A percentile compares a stretch with the other conserved stretches of the same genome.
Evolutionary conservation across 2,329 filamentous ascomycete genomes (phyloP).

Genomic region (Mycocentrospora acerina): DNA sequence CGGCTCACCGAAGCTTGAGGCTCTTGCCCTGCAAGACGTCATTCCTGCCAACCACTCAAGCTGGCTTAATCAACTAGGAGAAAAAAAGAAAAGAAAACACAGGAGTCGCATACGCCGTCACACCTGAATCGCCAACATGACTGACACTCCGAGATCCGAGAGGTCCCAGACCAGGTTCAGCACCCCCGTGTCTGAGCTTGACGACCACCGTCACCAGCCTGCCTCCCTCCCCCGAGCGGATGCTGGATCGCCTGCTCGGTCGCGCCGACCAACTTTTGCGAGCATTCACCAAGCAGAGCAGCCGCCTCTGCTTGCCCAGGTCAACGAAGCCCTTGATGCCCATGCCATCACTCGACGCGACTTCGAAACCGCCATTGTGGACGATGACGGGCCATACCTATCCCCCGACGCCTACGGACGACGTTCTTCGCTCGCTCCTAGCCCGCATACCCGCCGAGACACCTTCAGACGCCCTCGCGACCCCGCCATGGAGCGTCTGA

Average conservation of each 20-base stretch:
- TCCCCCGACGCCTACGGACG: constrained; percentile 49
- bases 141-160: constrained; percentile 66
- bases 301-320: constrained; percentile 47
- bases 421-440: constrained; percentile 50
- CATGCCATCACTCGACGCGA: constrained; percentile 63
- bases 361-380: constrained; percentile 81
- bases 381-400: constrained; percentile 61
- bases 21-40: constrained; percentile 35
- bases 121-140: constrained; percentile 45
- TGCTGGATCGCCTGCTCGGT: constrained; percentile 51
- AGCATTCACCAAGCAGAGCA: constrained; percentile 55
- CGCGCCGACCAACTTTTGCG: constrained; percentile 71
- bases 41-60: constrained; percentile 13
- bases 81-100: constrained; percentile 6
- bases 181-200: constrained; percentile 76
- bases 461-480: constrained; percentile 47
- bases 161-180: constrained; percentile 65
- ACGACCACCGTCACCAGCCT: constrained; percentile 78
- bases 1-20: constrained; percentile 47
- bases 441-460: constrained; percentile 44
- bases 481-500: constrained; percentile 32
- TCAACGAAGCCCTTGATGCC: constrained; percentile 49
- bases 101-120: constrained; percentile 23
- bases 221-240: constrained; percentile 62
- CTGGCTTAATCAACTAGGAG: constrained; percentile 34